These are phyloP conservation scores for Chenopodium quinoa DNA, from an alignment of 148 eudicot species.

Conservation along the genomic window DNA sequence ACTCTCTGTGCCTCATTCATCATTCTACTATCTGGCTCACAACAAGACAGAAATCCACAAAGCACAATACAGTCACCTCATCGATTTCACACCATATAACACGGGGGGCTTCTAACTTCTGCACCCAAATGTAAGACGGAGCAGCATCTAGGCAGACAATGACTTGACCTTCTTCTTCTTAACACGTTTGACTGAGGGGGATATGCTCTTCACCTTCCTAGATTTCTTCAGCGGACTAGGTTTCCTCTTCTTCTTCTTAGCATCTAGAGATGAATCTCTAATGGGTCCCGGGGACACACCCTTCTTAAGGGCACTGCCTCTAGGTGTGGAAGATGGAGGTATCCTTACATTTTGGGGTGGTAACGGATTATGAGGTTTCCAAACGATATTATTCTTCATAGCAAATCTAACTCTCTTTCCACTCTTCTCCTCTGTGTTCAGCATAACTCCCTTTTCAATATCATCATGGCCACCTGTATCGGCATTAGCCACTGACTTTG, in stretches of 20 bases:
- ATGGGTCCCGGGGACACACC: slow-evolving; percentile 89
- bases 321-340: slow-evolving; percentile 86
- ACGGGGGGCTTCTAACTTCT: slow-evolving; percentile 1
- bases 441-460: slow-evolving; percentile 23
- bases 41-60: slow-evolving; percentile 25
- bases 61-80: slow-evolving; percentile 31
- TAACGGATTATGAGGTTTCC: slow-evolving; percentile 87
- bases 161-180: slow-evolving; percentile 53
- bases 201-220: slow-evolving; percentile 46
- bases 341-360: slow-evolving; percentile 82
- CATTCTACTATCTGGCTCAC: slow-evolving; percentile 11
- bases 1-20: slow-evolving; percentile 3
- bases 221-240: slow-evolving; percentile 46
- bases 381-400: slow-evolving; percentile 84
- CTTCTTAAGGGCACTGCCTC: slow-evolving; percentile 94
- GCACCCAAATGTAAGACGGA: background rate
- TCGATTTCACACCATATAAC: slow-evolving; percentile 11
- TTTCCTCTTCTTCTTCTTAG: slow-evolving; percentile 65
- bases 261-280: slow-evolving; percentile 43
- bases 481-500: slow-evolving; percentile 21
- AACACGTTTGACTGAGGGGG: slow-evolving; percentile 50
- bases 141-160: slow-evolving; percentile 28
- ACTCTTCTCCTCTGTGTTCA: slow-evolving; percentile 53
- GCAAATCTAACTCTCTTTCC: slow-evolving; percentile 74
- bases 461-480: slow-evolving; percentile 26